Conservation (phyloP, 2,329 filamentous ascomycete genomes). For the Coleophoma cylindrospora region DNA sequence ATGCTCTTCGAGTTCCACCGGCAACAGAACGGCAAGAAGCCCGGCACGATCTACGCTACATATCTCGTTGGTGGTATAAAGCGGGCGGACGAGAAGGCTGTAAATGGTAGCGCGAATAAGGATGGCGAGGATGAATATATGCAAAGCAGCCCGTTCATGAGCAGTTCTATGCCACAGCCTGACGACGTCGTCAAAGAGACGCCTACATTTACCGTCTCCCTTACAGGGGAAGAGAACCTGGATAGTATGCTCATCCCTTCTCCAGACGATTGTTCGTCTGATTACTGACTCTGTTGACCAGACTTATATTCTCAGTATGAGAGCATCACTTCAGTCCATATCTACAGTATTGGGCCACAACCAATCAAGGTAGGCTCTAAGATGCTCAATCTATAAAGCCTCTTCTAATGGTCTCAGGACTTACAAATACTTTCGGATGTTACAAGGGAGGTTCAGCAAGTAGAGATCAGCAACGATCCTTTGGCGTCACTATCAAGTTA, state of each 20-base stretch:
- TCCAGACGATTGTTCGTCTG: neutral
- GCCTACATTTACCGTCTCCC: constrained; percentile 52
- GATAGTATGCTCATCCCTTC: constrained; percentile 42
- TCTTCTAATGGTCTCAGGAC: constrained; percentile 34
- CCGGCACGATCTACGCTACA: constrained; percentile 80
- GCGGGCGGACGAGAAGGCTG: constrained; percentile 26
- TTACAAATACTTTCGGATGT: constrained; percentile 68
- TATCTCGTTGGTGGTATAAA: constrained; percentile 77
- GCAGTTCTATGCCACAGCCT: constrained; percentile 56
- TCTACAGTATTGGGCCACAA: constrained; percentile 78
- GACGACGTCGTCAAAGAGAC: constrained; percentile 45
- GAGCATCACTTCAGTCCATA: constrained; percentile 71
- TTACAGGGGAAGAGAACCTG: constrained; percentile 70
- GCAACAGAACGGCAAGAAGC: constrained; percentile 69
- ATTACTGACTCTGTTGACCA: constrained; percentile 27
- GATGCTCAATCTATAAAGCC: neutral
- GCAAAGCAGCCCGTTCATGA: constrained; percentile 62
- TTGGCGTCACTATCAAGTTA: constrained; percentile 55
- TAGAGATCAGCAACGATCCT: constrained; percentile 53
- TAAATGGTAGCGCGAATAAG: constrained; percentile 34
- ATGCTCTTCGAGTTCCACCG: constrained; percentile 85
- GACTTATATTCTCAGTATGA: constrained; percentile 65
- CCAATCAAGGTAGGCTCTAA: constrained; percentile 52
- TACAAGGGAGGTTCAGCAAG: constrained; percentile 54
- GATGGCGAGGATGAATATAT: constrained; percentile 64